Evolutionary conservation across 768 basidiomycete genomes (phyloP).

Genomic region (Arthromyces matolae): DNA sequence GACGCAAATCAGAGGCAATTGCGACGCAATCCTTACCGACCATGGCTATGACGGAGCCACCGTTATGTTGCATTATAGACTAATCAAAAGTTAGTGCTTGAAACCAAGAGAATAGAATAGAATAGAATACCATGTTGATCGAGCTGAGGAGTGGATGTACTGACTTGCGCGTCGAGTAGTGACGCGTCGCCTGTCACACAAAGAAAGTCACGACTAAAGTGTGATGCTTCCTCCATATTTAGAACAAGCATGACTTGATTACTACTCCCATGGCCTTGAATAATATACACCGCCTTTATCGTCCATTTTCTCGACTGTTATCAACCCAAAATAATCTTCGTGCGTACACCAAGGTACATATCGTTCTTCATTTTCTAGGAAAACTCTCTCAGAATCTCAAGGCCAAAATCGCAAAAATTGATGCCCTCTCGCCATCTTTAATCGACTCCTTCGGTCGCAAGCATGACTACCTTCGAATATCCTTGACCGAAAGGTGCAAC

Average conservation of each 20-base stretch:
- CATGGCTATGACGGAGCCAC: slow-evolving; percentile 99
- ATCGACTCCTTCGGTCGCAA: slow-evolving; percentile 63
- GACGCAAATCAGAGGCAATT: slow-evolving; percentile 90
- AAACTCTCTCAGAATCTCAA: slow-evolving; percentile 20
- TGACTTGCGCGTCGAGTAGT: slow-evolving; percentile 35
- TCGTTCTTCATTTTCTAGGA: not conserved
- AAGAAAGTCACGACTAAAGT: slow-evolving; percentile 21
- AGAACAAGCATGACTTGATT: slow-evolving; percentile 6
- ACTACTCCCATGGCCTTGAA: slow-evolving; percentile 7
- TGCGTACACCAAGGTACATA: slow-evolving; percentile 18
- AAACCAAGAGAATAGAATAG: not conserved
- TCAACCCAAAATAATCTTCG: slow-evolving; percentile 17
- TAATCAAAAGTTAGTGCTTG: slow-evolving; percentile 27
- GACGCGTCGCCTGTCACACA: slow-evolving; percentile 42
- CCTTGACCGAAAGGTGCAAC: slow-evolving; percentile 84
- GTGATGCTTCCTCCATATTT: not conserved
- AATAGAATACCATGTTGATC: slow-evolving; percentile 42
- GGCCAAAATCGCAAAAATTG: slow-evolving; percentile 56
- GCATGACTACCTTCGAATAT: slow-evolving; percentile 88
- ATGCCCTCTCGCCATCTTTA: slow-evolving; percentile 48
- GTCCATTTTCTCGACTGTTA: slow-evolving; percentile 8
- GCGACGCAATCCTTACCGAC: slow-evolving; percentile 98
- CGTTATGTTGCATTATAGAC: slow-evolving; percentile 93
- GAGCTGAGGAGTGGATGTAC: slow-evolving; percentile 3
- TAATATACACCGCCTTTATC: not conserved